These are phyloP conservation scores for Trichoderma sp. DNA, from an alignment of 2,329 filamentous ascomycete genomes.

Conservation along the genomic window DNA sequence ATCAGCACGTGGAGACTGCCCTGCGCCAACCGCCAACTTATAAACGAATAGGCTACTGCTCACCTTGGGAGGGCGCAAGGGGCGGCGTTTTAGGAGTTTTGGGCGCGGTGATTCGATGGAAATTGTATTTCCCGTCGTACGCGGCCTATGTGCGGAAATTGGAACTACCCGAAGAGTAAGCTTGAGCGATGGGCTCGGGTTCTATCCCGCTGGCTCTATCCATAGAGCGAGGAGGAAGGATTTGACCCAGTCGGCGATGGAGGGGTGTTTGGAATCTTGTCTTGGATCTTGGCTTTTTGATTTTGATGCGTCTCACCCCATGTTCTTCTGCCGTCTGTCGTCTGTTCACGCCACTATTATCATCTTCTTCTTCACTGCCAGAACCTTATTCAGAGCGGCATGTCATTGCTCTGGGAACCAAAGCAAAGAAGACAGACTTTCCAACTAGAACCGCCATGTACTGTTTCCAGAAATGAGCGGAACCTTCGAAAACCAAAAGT, in stretches of 20 bases:
- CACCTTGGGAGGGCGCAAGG: not conserved
- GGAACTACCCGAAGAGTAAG: not conserved
- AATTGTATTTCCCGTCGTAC: slow-evolving; percentile 12
- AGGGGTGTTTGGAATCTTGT: not conserved
- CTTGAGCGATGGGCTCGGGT: not conserved
- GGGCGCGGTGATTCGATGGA: slow-evolving; percentile 10
- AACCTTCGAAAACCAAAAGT: not conserved
- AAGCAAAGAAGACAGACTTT: not conserved
- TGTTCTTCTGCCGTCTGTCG: not conserved
- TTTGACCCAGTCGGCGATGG: slow-evolving; percentile 4
- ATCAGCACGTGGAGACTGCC: not conserved
- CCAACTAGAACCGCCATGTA: not conserved
- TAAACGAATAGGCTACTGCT: not conserved
- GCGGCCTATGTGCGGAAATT: slow-evolving; percentile 4
- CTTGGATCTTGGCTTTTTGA: not conserved
- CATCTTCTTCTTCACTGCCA: not conserved
- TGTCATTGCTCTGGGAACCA: not conserved
- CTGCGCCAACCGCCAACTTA: not conserved
- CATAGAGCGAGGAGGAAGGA: not conserved
- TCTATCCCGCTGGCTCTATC: not conserved
- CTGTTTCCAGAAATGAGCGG: not conserved
- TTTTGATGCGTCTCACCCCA: not conserved
- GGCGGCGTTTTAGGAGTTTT: not conserved
- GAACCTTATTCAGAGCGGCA: not conserved
- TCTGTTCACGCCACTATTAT: not conserved